Evolutionary conservation across 2,329 filamentous ascomycete species (phyloP).

Genomic region (Elsinoe fawcettii): DNA sequence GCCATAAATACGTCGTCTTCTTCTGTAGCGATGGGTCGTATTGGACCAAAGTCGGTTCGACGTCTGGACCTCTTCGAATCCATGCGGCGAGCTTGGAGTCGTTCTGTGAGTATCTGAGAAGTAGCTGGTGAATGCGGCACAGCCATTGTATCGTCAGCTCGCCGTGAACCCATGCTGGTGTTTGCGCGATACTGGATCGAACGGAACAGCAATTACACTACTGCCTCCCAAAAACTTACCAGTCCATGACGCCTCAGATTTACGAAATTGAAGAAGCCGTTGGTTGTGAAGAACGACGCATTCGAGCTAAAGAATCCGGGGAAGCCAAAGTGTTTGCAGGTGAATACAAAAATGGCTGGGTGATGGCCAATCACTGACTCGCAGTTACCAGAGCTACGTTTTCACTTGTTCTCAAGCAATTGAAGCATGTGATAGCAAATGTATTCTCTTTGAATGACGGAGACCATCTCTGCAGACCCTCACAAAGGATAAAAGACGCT

Average conservation of each 20-base stretch:
- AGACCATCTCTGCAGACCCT: no score
- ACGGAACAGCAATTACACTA: background rate
- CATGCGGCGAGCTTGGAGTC: slow-evolving; percentile 28
- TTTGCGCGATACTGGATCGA: background rate
- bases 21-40: slow-evolving; percentile 17
- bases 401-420: no score
- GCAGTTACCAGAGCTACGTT: no score
- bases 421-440: no score
- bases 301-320: background rate
- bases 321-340: background rate
- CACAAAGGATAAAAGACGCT: no score
- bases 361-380: slow-evolving; percentile 7
- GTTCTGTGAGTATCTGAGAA: slow-evolving; percentile 30
- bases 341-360: slow-evolving; percentile 8
- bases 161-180: background rate
- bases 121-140: slow-evolving; percentile 13
- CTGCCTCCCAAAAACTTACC: background rate
- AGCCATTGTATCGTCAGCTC: background rate
- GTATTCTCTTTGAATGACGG: no score
- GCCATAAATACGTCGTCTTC: slow-evolving; percentile 33
- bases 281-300: slow-evolving; percentile 14
- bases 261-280: slow-evolving; percentile 3
- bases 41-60: slow-evolving; percentile 29
- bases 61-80: slow-evolving; percentile 26
- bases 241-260: background rate